These are phyloP conservation scores for Xylaria sp. DNA, from an alignment of 2,329 filamentous ascomycete species.

Conservation along the genomic window DNA sequence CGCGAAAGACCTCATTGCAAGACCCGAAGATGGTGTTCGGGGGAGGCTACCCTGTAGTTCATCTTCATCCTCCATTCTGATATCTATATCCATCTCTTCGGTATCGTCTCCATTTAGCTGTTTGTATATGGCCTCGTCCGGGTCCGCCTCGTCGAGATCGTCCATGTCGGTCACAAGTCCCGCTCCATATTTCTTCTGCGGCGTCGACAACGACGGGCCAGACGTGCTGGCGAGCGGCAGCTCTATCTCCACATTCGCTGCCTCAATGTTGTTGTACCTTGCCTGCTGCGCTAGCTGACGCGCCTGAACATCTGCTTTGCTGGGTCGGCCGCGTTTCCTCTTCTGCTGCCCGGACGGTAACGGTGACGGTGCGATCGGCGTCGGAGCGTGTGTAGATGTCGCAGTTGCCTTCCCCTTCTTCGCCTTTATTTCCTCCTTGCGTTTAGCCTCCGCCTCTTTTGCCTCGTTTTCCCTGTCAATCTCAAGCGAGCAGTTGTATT, in stretches of 20 bases:
- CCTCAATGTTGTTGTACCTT: conserved; percentile 12
- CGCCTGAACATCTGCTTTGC: conserved; percentile 33
- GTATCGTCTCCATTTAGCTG: conserved; percentile 30
- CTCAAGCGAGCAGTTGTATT: conserved; percentile 48
- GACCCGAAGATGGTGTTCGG: conserved; percentile 8
- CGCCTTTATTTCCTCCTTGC: conserved; percentile 24
- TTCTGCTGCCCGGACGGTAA: conserved; percentile 15
- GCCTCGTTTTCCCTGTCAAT: conserved; percentile 43
- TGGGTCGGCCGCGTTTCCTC: conserved; percentile 33
- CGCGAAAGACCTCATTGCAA: conserved; percentile 17
- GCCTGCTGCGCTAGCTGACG: conserved; percentile 28
- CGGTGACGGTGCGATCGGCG: conserved; percentile 1
- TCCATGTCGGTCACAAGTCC: conserved; percentile 20
- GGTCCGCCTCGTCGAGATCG: conserved; percentile 33
- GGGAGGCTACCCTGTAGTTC: conserved; percentile 7
- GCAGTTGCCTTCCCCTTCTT: conserved; percentile 6
- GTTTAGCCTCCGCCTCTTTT: conserved; percentile 28
- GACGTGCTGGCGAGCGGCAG: conserved; percentile 34
- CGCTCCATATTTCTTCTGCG: conserved; percentile 37
- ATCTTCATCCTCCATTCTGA: conserved; percentile 4
- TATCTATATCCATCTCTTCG: conserved; percentile 14
- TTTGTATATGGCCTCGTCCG: conserved; percentile 32
- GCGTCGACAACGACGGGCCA: conserved; percentile 45
- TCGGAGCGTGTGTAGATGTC: conserved; percentile 7
- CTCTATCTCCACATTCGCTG: conserved; percentile 32